These are phyloP conservation scores for Luffa aegyptiaca DNA, from an alignment of 306 rosid species.

Conservation along the genomic window DNA sequence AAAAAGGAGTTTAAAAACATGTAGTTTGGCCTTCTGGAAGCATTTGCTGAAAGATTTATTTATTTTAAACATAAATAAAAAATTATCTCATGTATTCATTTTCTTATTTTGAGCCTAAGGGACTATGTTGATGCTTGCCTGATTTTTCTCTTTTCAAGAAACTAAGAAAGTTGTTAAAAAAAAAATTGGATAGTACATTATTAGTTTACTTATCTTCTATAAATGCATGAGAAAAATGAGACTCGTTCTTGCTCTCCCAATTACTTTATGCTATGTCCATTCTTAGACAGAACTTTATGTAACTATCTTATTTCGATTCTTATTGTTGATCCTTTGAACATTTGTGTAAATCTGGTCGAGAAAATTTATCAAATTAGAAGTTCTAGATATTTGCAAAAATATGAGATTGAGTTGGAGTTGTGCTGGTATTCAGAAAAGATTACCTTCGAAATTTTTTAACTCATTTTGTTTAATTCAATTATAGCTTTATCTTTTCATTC, in stretches of 20 bases:
- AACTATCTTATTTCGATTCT: not conserved
- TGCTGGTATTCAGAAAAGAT: not conserved
- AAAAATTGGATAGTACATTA: not conserved
- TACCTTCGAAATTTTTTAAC: not conserved
- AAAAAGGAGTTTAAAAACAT: not conserved
- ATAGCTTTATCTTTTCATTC: not conserved
- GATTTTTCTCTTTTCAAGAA: not conserved
- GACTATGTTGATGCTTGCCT: not conserved
- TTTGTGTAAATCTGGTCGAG: not conserved
- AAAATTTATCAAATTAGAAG: not conserved
- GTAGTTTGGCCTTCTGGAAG: not conserved
- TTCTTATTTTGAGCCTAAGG: not conserved
- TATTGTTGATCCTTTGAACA: not conserved
- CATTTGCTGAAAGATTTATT: not conserved
- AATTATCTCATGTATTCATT: not conserved
- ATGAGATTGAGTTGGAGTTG: not conserved
- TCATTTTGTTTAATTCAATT: not conserved
- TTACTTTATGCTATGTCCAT: not conserved
- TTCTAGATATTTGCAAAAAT: not conserved
- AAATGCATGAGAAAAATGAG: not conserved
- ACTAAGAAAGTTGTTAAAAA: not conserved
- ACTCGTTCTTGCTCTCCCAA: not conserved
- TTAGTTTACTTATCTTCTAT: not conserved
- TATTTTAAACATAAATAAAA: constrained; percentile 1
- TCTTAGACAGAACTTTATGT: not conserved